Percentiles rank a stretch among this genome's conserved stretches.
These are phyloP conservation scores for Mantamonas sphyraenae DNA, from an alignment of 78 protist genomes.

Conservation along the genomic window DNA sequence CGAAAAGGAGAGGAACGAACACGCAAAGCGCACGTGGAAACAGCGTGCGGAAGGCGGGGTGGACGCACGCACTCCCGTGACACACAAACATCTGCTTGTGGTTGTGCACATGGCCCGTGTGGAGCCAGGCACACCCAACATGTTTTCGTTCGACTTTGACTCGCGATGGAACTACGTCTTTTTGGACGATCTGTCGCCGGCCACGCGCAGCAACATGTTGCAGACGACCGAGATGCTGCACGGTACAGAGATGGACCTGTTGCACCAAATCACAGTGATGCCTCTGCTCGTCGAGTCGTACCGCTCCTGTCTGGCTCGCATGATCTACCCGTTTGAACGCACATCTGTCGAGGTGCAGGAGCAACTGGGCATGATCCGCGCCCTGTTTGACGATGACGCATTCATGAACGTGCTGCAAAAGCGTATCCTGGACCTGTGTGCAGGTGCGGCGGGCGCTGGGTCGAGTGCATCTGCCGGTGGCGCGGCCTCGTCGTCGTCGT, in stretches of 20 bases:
- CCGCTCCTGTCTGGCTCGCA: not conserved
- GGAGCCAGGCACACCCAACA: too few species aligned
- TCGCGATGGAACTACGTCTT: not conserved
- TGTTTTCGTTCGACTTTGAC: not conserved
- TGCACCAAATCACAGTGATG: not conserved
- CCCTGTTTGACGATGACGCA: not conserved
- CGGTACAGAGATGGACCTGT: not conserved
- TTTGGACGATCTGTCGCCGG: not conserved
- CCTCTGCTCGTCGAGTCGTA: not conserved
- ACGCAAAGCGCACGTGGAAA: too few species aligned
- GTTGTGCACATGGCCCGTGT: too few species aligned
- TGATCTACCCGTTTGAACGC: slow-evolving; percentile 1
- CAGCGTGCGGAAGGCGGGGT: too few species aligned
- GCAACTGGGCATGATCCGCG: not conserved
- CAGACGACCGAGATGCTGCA: not conserved
- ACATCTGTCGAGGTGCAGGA: not conserved
- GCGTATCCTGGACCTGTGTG: too few species aligned
- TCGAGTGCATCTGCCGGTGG: too few species aligned
- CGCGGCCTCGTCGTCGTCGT: too few species aligned
- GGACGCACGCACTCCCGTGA: too few species aligned
- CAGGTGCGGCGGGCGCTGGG: too few species aligned
- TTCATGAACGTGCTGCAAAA: not conserved
- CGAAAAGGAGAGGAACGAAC: not conserved
- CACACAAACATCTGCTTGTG: not conserved
- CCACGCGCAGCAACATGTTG: not conserved